phyloP scores from a whole-genome alignment of 306 rosid species.

The Begonia peltatifolia region DNA sequence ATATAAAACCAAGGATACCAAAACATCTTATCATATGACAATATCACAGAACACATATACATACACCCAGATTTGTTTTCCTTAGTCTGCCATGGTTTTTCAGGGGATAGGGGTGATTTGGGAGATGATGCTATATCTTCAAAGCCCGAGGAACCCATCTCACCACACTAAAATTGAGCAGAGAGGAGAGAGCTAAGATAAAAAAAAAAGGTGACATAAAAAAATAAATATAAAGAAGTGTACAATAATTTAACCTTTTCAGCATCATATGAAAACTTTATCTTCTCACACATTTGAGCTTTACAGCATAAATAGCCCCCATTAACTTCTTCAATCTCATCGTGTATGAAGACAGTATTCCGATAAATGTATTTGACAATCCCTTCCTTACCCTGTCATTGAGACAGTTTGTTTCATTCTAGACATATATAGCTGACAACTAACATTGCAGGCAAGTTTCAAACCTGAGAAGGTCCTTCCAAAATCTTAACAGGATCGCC shows the following conservation, averaged over 20 bases:
- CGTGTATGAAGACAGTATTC: slow-evolving; percentile 51
- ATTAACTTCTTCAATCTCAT: slow-evolving; percentile 52
- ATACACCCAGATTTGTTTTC: slow-evolving; percentile 45
- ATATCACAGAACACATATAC: slow-evolving; percentile 13
- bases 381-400: slow-evolving; percentile 77
- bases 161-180: slow-evolving; percentile 45
- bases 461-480: slow-evolving; percentile 68
- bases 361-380: slow-evolving; percentile 66
- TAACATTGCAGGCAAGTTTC: slow-evolving; percentile 12
- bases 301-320: slow-evolving; percentile 72
- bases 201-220: neutral
- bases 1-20: slow-evolving; percentile 11
- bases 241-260: slow-evolving; percentile 38
- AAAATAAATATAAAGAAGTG: neutral
- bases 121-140: slow-evolving; percentile 74
- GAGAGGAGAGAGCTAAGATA: neutral
- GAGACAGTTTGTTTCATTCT: slow-evolving; percentile 11
- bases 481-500: slow-evolving; percentile 56
- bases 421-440: slow-evolving; percentile 6
- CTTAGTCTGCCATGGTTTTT: slow-evolving; percentile 62
- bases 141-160: slow-evolving; percentile 30
- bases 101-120: slow-evolving; percentile 76
- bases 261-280: slow-evolving; percentile 35
- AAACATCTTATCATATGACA: slow-evolving; percentile 13
- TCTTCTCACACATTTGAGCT: slow-evolving; percentile 73